These are phyloP conservation scores for Mrakia gelida DNA, from an alignment of 768 basidiomycete genomes.

Conservation along the genomic window DNA sequence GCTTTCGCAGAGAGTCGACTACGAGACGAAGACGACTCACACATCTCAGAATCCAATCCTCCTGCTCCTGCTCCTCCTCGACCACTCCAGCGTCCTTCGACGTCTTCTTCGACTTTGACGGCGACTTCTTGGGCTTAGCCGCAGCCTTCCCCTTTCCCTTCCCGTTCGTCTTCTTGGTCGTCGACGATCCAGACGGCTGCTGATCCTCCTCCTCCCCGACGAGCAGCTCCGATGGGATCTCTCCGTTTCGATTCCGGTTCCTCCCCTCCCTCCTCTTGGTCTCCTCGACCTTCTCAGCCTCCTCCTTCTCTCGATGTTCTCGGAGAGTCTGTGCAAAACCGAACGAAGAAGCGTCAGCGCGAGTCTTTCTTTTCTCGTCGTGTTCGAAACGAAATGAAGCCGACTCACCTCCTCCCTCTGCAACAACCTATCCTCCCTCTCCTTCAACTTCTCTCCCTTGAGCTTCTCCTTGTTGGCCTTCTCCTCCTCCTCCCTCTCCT, in stretches of 20 bases:
- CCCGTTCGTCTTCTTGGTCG: conserved; percentile 6
- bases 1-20: not conserved
- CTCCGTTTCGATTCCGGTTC: conserved; percentile 19
- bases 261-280: conserved; percentile 18
- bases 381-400: not conserved
- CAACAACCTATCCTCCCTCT: conserved; percentile 12
- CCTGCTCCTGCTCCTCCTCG: not conserved
- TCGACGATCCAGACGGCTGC: not conserved
- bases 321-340: not conserved
- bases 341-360: not conserved
- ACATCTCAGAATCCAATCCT: not conserved
- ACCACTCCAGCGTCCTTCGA: not conserved
- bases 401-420: conserved; percentile 19
- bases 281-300: conserved; percentile 9
- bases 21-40: not conserved
- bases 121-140: not conserved
- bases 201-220: not conserved
- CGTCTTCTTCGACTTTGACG: not conserved
- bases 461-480: conserved; percentile 4
- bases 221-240: not conserved
- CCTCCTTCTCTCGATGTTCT: not conserved
- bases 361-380: no score
- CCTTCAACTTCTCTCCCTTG: conserved; percentile 10
- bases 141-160: conserved; percentile 15
- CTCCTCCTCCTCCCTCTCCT: conserved; percentile 3